These are phyloP conservation scores for Penicillium sp. DNA, from an alignment of 2,329 filamentous ascomycete species.

Conservation along the genomic window DNA sequence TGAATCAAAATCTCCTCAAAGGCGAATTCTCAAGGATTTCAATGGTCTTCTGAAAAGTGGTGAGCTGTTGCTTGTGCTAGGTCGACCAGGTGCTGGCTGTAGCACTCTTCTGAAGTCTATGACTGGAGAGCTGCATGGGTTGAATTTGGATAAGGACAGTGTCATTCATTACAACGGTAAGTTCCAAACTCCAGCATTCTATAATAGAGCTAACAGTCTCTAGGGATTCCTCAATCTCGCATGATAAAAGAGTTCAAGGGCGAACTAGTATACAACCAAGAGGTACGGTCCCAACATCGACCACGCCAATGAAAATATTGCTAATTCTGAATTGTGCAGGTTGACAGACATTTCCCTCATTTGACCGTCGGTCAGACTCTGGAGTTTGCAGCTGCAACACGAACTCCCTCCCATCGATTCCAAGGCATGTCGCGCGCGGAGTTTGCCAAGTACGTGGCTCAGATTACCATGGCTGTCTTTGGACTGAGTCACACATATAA, in stretches of 20 bases:
- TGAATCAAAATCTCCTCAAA: slow-evolving; percentile 12
- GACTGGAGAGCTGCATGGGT: slow-evolving; percentile 75
- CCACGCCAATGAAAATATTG: background rate
- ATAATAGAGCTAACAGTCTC: background rate
- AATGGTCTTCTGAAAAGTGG: slow-evolving; percentile 56
- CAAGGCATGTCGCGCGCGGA: slow-evolving; percentile 31
- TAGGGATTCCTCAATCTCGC: slow-evolving; percentile 22
- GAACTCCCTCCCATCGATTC: slow-evolving; percentile 39
- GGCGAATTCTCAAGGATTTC: slow-evolving; percentile 57
- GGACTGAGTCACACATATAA: slow-evolving; percentile 46
- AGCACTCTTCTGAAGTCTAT: slow-evolving; percentile 81
- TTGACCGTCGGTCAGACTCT: slow-evolving; percentile 69
- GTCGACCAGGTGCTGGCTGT: slow-evolving; percentile 53
- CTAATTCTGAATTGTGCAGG: slow-evolving; percentile 56
- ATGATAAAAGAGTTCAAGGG: slow-evolving; percentile 38
- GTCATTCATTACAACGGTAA: slow-evolving; percentile 76
- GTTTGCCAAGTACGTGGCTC: slow-evolving; percentile 38
- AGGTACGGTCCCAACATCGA: slow-evolving; percentile 30
- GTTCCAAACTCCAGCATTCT: background rate
- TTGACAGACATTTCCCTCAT: slow-evolving; percentile 67
- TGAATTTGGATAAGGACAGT: slow-evolving; percentile 64
- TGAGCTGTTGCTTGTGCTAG: slow-evolving; percentile 52
- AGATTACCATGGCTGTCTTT: slow-evolving; percentile 45
- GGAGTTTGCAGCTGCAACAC: slow-evolving; percentile 69
- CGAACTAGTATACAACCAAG: slow-evolving; percentile 43